Base-by-base conservation (phyloP, 2,329 filamentous ascomycete genomes). In the Metarhizium rileyi region DNA sequence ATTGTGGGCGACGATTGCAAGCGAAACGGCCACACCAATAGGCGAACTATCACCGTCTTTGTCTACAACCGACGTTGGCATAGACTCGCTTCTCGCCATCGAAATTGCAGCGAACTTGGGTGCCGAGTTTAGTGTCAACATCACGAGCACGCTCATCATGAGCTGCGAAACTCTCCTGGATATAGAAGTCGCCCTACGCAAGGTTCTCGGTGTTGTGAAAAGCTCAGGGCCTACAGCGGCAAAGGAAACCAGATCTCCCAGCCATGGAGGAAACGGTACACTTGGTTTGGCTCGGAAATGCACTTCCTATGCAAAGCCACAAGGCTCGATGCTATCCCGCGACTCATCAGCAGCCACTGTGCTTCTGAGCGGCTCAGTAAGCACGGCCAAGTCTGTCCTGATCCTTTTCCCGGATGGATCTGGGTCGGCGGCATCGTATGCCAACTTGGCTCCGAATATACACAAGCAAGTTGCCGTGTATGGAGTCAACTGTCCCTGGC, bases 401-500 rank as follows among this genome's bases (percentile, higher is more conserved):
- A 9, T 47, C 35, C 35, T 47, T 22, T 47, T 40, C 36, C 46
- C 46, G 4, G 46, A 47, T 22, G 46, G 46, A 12, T 47, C 46
- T 9, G 46, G 46, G 30, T 47, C 46, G 0, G 33, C 46, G 4
- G 35, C 46, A n/a, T 47, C 46, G 16, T 47, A 47, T 35, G 36
- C 35, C 25, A 16, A 7, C 59, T 55, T 64, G 56, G 59, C 67
- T 62, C 51, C 50, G 8, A 64, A 81, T 10, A 66, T 68, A 6
- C 53, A 69, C 7, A 63, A 73, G 26, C 22, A 25, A 5, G 63
- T 78, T 41, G 72, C 70, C 3, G 70, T 82, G 12, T 77, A 74
- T 59, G 79, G 76, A 4, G 53, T 66, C 4, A 82, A 82, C 60
- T 83, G 77, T 55, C 80, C 81, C 2, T 84, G 78, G 69, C 78